Percentiles rank a stretch among this genome's conserved stretches.
These are phyloP conservation scores for Theobroma cacao DNA, from an alignment of 345 rosid genomes.

Conservation along the genomic window DNA sequence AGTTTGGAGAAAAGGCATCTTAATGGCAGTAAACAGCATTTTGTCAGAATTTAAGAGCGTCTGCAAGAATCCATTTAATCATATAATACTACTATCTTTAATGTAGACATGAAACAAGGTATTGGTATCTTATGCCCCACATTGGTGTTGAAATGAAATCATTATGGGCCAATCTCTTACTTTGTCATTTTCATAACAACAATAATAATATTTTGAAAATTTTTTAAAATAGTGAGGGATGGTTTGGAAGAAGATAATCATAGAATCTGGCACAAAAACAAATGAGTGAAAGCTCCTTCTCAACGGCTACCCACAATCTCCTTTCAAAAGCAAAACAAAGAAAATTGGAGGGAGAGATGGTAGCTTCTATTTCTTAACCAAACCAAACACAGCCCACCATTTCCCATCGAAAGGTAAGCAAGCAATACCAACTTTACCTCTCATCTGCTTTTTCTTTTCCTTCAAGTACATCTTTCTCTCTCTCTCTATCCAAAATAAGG, in stretches of 20 bases:
- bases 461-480: constrained; percentile 55
- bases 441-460: constrained; percentile 48
- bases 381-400: constrained; percentile 15
- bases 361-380: constrained; percentile 36
- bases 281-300: constrained; percentile 49
- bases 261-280: constrained; percentile 8
- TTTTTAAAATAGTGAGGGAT: not conserved
- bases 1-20: not conserved
- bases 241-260: constrained; percentile 15
- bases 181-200: constrained; percentile 17
- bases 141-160: not conserved
- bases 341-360: constrained; percentile 28
- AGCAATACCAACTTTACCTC: constrained; percentile 33
- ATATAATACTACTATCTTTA: not conserved
- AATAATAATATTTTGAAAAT: not conserved
- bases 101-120: not conserved
- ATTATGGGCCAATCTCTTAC: not conserved
- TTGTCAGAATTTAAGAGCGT: not conserved
- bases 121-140: not conserved
- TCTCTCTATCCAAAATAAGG: constrained; percentile 26
- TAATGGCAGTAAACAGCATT: not conserved
- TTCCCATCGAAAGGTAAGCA: constrained; percentile 30
- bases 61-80: not conserved
- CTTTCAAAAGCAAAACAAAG: constrained; percentile 17
- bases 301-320: constrained; percentile 44